A percentile compares a stretch with the other conserved stretches of the same genome.
phyloP scores from a whole-genome alignment of 495 filamentous ascomycete genomes.

The Ramalina intermedia region DNA sequence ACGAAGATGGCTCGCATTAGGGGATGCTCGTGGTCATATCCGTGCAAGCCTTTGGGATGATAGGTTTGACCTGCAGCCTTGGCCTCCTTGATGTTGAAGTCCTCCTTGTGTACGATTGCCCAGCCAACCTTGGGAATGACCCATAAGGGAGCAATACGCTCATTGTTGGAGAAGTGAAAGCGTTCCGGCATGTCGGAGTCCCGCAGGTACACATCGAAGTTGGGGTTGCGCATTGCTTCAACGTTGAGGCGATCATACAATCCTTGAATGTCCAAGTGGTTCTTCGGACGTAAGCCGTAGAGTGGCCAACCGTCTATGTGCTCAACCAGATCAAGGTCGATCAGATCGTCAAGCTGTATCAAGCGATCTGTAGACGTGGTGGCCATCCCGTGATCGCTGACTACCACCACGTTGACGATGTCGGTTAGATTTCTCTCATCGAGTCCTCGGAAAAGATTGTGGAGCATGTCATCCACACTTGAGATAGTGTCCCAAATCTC shows the following conservation, averaged over 20 bases:
- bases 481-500: slow-evolving; percentile 63
- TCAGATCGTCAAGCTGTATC: slow-evolving; percentile 82
- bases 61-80: slow-evolving; percentile 24
- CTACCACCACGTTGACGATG: slow-evolving; percentile 92
- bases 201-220: slow-evolving; percentile 48
- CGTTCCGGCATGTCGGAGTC: slow-evolving; percentile 34
- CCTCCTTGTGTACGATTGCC: slow-evolving; percentile 34
- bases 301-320: slow-evolving; percentile 93
- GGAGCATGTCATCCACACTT: slow-evolving; percentile 67
- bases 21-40: slow-evolving; percentile 36
- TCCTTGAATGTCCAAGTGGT: slow-evolving; percentile 24
- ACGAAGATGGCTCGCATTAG: slow-evolving; percentile 41
- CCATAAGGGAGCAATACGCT: slow-evolving; percentile 39
- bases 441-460: slow-evolving; percentile 56
- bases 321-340: slow-evolving; percentile 58
- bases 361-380: slow-evolving; percentile 70
- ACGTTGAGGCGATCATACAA: slow-evolving; percentile 23
- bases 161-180: slow-evolving; percentile 35
- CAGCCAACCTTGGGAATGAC: slow-evolving; percentile 38
- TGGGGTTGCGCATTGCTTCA: slow-evolving; percentile 40
- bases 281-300: slow-evolving; percentile 54
- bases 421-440: slow-evolving; percentile 69
- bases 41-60: slow-evolving; percentile 33
- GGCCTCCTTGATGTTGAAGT: slow-evolving; percentile 29
- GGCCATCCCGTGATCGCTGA: slow-evolving; percentile 97